phyloP scores from a whole-genome alignment of 1,284 basidiomycete species.

The Xerocomus nothofagi region DNA sequence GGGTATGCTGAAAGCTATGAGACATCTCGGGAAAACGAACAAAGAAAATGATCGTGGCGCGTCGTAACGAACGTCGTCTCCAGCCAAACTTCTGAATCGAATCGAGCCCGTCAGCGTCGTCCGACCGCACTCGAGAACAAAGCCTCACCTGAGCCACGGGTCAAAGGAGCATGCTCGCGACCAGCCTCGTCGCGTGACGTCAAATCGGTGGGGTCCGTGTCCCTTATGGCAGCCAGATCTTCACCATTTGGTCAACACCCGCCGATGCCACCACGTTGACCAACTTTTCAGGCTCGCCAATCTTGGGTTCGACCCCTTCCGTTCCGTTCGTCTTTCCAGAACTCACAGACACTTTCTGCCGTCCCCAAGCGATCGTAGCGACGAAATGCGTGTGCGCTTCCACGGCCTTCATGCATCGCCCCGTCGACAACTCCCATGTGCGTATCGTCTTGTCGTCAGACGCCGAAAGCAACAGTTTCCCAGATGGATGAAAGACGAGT shows the following conservation, averaged over 20 bases:
- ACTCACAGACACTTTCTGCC: constrained; percentile 43
- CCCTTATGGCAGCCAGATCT: constrained; percentile 58
- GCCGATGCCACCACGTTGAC: constrained; percentile 84
- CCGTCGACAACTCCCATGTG: constrained; percentile 83
- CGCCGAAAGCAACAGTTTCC: constrained; percentile 83
- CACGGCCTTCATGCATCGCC: constrained; percentile 79
- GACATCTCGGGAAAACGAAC: constrained; percentile 17
- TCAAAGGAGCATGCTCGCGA: constrained; percentile 11
- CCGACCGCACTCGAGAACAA: neutral
- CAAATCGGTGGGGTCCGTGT: neutral
- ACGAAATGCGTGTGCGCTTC: constrained; percentile 89
- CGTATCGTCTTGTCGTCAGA: constrained; percentile 91
- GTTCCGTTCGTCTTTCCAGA: constrained; percentile 39
- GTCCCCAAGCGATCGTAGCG: constrained; percentile 79
- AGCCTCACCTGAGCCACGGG: constrained; percentile 17
- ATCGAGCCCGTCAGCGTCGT: constrained; percentile 12
- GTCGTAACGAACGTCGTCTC: constrained; percentile 31
- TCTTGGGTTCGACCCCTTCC: constrained; percentile 35
- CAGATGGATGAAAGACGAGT: constrained; percentile 82
- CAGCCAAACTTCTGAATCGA: constrained; percentile 2
- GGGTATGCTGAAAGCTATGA: constrained; percentile 33
- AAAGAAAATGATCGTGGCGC: constrained; percentile 38
- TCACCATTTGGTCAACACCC: constrained; percentile 73
- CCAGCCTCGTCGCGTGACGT: constrained; percentile 11
- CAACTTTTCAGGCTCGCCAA: constrained; percentile 51